These are phyloP conservation scores for Annulohypoxylon nitens DNA, from an alignment of 495 filamentous ascomycete genomes.

Conservation along the genomic window DNA sequence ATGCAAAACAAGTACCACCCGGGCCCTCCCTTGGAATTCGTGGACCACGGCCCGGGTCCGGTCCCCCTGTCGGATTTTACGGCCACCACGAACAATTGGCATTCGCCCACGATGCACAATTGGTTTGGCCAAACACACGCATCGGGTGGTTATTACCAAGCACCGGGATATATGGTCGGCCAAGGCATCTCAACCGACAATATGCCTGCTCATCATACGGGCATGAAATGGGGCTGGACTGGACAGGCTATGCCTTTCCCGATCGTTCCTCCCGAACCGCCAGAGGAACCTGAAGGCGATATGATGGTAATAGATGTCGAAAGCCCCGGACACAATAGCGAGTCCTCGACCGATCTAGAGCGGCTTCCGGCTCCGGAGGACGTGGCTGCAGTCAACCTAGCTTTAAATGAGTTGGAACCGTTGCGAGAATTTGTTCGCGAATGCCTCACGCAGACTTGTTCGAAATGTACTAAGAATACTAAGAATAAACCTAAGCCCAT, in stretches of 20 bases:
- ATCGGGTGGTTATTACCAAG: neutral
- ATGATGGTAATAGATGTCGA: constrained; percentile 13
- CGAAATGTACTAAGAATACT: constrained; percentile 14
- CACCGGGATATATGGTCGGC: neutral
- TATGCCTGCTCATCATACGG: neutral
- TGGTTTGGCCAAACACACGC: neutral
- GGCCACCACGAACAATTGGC: neutral
- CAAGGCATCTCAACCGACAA: neutral
- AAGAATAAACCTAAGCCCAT: neutral
- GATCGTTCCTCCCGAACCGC: neutral
- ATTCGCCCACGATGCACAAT: neutral
- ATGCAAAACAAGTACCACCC: neutral
- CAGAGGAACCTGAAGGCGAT: neutral
- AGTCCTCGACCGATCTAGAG: constrained; percentile 21
- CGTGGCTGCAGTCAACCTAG: neutral
- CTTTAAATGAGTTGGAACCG: constrained; percentile 20
- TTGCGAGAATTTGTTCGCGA: constrained; percentile 24
- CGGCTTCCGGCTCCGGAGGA: neutral
- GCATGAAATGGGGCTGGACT: neutral
- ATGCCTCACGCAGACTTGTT: constrained; percentile 17
- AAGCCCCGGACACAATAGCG: constrained; percentile 17
- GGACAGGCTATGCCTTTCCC: neutral
- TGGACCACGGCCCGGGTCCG: neutral
- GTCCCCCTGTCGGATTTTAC: neutral
- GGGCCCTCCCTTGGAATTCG: neutral